Conservation (phyloP, 2,329 filamentous ascomycete species). For the Alternaria brassicicola region DNA sequence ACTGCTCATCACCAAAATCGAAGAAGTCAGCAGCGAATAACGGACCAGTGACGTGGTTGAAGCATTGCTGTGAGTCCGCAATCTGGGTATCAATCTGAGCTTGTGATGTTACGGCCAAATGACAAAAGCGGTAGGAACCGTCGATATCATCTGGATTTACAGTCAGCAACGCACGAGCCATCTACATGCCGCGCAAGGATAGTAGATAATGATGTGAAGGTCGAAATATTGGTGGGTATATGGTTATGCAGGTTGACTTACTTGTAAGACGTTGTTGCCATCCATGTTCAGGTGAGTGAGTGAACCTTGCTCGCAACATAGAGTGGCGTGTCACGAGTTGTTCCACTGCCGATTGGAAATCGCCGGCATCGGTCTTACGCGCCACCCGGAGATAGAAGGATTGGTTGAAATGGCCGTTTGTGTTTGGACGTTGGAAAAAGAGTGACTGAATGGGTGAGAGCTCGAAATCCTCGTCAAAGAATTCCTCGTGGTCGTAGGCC, state of each 20-base stretch:
- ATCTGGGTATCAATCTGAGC: slow-evolving; percentile 39
- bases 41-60: slow-evolving; percentile 34
- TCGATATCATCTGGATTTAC: slow-evolving; percentile 23
- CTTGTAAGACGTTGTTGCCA: slow-evolving; percentile 45
- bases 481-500: slow-evolving; percentile 29
- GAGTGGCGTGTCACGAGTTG: slow-evolving; percentile 39
- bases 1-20: slow-evolving; percentile 37
- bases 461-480: slow-evolving; percentile 38
- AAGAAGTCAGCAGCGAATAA: slow-evolving; percentile 47
- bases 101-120: slow-evolving; percentile 28
- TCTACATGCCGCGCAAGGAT: neutral
- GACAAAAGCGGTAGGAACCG: slow-evolving; percentile 39
- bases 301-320: slow-evolving; percentile 44
- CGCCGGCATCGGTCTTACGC: slow-evolving; percentile 25
- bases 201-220: neutral
- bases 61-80: slow-evolving; percentile 37
- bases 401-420: slow-evolving; percentile 45
- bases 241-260: slow-evolving; percentile 8
- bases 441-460: slow-evolving; percentile 43
- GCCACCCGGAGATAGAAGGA: slow-evolving; percentile 42
- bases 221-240: neutral
- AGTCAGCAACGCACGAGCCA: slow-evolving; percentile 6
- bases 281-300: slow-evolving; percentile 23
- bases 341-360: slow-evolving; percentile 35
- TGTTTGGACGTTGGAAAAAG: slow-evolving; percentile 41